These are phyloP conservation scores for Orychophragmus violaceus DNA, from an alignment of 345 rosid genomes.

Conservation along the genomic window DNA sequence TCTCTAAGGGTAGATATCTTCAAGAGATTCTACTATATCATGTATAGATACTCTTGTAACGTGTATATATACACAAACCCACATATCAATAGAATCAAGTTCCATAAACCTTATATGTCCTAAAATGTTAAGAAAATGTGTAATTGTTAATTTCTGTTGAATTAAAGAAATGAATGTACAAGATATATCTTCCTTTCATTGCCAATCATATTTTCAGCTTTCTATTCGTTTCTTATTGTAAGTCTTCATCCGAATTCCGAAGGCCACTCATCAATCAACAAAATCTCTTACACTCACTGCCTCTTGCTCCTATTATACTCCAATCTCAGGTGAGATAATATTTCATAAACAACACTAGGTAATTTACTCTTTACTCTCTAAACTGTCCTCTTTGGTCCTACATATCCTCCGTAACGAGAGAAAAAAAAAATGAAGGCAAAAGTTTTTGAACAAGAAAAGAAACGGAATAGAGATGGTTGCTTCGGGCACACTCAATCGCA, in stretches of 20 bases:
- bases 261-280: neutral
- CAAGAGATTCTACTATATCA: no score
- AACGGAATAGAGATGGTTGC: constrained; percentile 14
- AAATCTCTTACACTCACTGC: constrained; percentile 4
- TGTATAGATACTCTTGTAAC: no score
- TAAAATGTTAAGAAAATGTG: neutral
- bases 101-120: no score
- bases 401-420: constrained; percentile 5
- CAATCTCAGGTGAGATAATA: neutral
- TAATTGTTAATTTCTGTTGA: neutral
- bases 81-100: no score
- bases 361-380: constrained; percentile 6
- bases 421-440: neutral
- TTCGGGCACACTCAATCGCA: constrained; percentile 2
- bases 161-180: neutral
- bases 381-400: constrained; percentile 21
- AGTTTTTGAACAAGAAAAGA: neutral
- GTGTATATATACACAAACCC: no score
- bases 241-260: neutral
- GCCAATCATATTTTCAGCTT: constrained; percentile 20
- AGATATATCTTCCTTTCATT: constrained; percentile 6
- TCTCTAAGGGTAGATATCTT: no score
- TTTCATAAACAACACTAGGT: constrained; percentile 7
- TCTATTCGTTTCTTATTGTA: neutral
- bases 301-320: constrained; percentile 1